phyloP scores from a whole-genome alignment of 2,329 filamentous ascomycete genomes.

The Sporothrix humicola region DNA sequence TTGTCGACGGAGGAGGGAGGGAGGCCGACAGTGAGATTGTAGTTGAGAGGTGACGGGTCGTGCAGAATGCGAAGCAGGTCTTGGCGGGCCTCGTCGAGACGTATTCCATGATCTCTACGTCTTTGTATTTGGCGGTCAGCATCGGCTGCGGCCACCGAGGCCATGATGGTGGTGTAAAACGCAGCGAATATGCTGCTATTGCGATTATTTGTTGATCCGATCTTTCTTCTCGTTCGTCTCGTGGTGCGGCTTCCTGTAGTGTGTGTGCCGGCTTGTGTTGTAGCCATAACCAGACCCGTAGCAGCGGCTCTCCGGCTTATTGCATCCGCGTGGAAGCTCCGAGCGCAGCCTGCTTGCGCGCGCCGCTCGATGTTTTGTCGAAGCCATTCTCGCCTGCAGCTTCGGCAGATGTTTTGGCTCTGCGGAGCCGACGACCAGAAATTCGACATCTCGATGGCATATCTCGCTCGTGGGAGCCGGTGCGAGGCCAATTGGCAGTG shows the following conservation, averaged over 20 bases:
- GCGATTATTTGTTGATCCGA: slow-evolving; percentile 52
- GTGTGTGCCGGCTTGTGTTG: background rate
- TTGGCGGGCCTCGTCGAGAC: slow-evolving; percentile 60
- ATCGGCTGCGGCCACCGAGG: slow-evolving; percentile 68
- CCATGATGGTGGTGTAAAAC: slow-evolving; percentile 71
- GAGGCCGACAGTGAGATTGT: slow-evolving; percentile 11
- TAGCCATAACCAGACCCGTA: slow-evolving; percentile 36
- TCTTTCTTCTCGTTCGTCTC: slow-evolving; percentile 54
- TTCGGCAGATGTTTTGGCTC: slow-evolving; percentile 65
- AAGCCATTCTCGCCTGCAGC: slow-evolving; percentile 64
- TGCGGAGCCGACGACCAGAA: slow-evolving; percentile 71
- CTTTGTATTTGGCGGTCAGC: slow-evolving; percentile 63
- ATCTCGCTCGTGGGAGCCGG: slow-evolving; percentile 23
- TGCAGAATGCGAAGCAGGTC: slow-evolving; percentile 32
- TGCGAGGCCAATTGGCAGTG: slow-evolving; percentile 1
- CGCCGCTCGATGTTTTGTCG: slow-evolving; percentile 39
- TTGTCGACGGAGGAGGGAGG: slow-evolving; percentile 17
- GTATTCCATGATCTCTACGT: slow-evolving; percentile 64
- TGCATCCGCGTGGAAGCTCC: slow-evolving; percentile 42
- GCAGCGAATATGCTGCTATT: slow-evolving; percentile 60
- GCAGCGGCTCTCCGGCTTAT: slow-evolving; percentile 57
- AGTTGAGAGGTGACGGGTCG: slow-evolving; percentile 26
- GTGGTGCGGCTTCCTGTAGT: background rate
- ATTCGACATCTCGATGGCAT: slow-evolving; percentile 65
- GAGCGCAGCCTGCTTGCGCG: background rate